phyloP scores from a whole-genome alignment of 2,329 filamentous ascomycete species.

The Penicillium polonicum region DNA sequence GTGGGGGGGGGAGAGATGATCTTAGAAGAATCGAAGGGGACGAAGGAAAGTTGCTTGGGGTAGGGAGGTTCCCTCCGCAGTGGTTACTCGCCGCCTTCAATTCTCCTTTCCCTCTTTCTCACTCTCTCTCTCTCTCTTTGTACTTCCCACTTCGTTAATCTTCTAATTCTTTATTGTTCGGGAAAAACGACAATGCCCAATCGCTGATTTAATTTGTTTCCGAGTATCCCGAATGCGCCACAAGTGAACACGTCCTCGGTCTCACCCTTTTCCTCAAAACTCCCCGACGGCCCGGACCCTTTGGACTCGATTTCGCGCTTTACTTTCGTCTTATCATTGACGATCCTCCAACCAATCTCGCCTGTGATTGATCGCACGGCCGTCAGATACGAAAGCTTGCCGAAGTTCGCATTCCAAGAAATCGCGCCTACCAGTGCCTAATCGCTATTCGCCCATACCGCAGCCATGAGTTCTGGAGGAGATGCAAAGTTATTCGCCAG shows the following conservation, averaged over 20 bases:
- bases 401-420: conserved; percentile 8
- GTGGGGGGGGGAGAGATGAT: conserved; percentile 6
- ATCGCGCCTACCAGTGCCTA: neutral
- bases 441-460: conserved; percentile 19
- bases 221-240: conserved; percentile 15
- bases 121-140: conserved; percentile 9
- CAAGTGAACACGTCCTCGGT: conserved; percentile 13
- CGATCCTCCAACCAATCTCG: conserved; percentile 7
- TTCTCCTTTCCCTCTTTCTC: conserved; percentile 22
- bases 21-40: conserved; percentile 8
- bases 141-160: conserved; percentile 10
- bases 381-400: conserved; percentile 6
- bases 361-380: conserved; percentile 23
- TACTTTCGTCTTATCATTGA: conserved; percentile 2
- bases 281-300: neutral
- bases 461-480: conserved; percentile 68
- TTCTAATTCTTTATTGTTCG: conserved; percentile 1
- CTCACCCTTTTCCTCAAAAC: conserved; percentile 19
- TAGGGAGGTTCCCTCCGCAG: conserved; percentile 31
- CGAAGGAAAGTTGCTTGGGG: conserved; percentile 7
- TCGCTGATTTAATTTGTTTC: conserved; percentile 15
- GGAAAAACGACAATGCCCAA: conserved; percentile 13
- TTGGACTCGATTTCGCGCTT: conserved; percentile 3
- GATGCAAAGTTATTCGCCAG: conserved; percentile 99
- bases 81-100: conserved; percentile 23